These are phyloP conservation scores for Hordeum vulgare DNA, from an alignment of 176 grass and related monocot genomes.

Conservation along the genomic window DNA sequence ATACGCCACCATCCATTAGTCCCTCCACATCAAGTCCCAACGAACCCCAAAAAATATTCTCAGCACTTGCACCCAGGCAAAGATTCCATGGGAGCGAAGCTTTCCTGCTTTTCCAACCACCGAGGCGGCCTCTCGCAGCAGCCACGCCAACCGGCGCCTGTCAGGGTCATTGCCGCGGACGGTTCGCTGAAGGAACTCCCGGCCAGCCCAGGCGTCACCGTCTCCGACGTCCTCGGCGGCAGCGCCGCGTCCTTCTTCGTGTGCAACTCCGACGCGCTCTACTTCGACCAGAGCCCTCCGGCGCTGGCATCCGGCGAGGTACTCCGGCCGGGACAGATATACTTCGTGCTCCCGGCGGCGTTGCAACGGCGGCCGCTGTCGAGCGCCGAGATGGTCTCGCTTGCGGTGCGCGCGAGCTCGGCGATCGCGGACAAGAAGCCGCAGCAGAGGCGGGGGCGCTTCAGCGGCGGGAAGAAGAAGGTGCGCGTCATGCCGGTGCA, in stretches of 20 bases:
- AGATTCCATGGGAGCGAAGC: slow-evolving; percentile 38
- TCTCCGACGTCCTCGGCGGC: slow-evolving; percentile 13
- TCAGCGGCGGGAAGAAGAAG: not conserved
- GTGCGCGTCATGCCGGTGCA: slow-evolving; percentile 28
- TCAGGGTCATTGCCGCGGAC: slow-evolving; percentile 33
- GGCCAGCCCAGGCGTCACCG: not conserved
- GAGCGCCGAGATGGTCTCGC: slow-evolving; percentile 38
- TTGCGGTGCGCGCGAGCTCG: slow-evolving; percentile 47
- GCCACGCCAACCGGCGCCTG: not conserved
- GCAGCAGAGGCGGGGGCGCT: not conserved
- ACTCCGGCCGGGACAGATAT: slow-evolving; percentile 38
- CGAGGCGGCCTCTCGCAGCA: not conserved
- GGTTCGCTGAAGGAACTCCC: slow-evolving; percentile 52
- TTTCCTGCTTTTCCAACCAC: slow-evolving; percentile 23
- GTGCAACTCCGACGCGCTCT: slow-evolving; percentile 57
- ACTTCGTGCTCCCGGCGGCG: slow-evolving; percentile 53
- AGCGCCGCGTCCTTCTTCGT: slow-evolving; percentile 20
- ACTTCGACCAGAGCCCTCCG: slow-evolving; percentile 34
- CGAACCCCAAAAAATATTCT: not conserved
- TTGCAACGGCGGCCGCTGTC: slow-evolving; percentile 20
- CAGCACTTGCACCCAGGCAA: not conserved
- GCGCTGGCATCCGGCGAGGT: slow-evolving; percentile 12
- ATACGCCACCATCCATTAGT: not conserved
- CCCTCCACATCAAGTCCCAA: not conserved
- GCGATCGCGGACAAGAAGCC: slow-evolving; percentile 20